These are phyloP conservation scores for Begonia fuchsioides DNA, from an alignment of 306 rosid species.

Conservation along the genomic window DNA sequence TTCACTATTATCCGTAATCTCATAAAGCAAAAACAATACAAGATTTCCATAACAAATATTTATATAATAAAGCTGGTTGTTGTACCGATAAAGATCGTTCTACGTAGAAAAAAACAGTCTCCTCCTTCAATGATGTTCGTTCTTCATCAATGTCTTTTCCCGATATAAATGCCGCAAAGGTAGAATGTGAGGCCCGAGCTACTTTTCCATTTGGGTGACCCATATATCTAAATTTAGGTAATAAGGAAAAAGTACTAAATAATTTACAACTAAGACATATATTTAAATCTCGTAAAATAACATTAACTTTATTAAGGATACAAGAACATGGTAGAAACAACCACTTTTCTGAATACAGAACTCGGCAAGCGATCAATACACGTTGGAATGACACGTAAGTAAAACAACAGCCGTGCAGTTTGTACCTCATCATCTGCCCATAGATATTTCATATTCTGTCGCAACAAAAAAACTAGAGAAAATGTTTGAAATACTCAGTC, in stretches of 20 bases:
- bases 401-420: conserved; percentile 72
- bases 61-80: neutral
- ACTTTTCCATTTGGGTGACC: conserved; percentile 81
- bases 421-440: conserved; percentile 86
- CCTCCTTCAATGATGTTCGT: conserved; percentile 57
- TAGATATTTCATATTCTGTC: conserved; percentile 32
- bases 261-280: neutral
- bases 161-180: conserved; percentile 47
- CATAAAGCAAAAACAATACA: no score
- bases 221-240: conserved; percentile 49
- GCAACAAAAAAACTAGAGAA: neutral
- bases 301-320: conserved; percentile 44
- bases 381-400: conserved; percentile 72
- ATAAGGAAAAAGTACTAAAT: conserved; percentile 23
- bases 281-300: conserved; percentile 1
- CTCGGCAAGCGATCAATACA: conserved; percentile 56
- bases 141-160: conserved; percentile 43
- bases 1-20: no score
- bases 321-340: conserved; percentile 79
- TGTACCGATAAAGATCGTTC: conserved; percentile 65
- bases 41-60: no score
- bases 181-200: conserved; percentile 73
- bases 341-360: conserved; percentile 32
- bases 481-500: neutral
- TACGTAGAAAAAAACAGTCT: conserved; percentile 71